Evolutionary conservation across 1,284 basidiomycete species (phyloP), one percentile per base, ranked within the genome.

Genomic region (Marasmius oreades): DNA sequence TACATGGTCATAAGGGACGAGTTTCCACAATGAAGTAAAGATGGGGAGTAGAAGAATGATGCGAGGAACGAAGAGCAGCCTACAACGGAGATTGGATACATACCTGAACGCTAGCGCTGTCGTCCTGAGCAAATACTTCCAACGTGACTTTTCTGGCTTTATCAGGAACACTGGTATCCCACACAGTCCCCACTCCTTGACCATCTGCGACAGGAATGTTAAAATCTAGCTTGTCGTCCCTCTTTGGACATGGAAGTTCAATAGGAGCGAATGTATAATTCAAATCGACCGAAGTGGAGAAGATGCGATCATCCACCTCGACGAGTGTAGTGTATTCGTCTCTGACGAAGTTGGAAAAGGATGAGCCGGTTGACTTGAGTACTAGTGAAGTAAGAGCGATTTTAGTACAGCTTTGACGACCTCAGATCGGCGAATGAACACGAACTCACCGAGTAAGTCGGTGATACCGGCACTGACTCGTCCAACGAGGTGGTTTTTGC

Each of bases 31-130:
- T 23, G 45, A 46, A 22, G 55, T 31, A n/a, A 52, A 44, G 36
- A 44, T 47, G 3, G 20, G 26, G 44, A n/a, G n/a, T n/a, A n/a
- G 31, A 39, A 50, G 45, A 62, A n/a, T n/a, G 26, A 28, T 34
- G 53, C 51, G 43, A 57, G 37, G 31, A 26, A 36, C 14, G 61
- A 44, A 47, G 34, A 3, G n/a, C n/a, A n/a, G n/a, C n/a, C n/a
- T n/a, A n/a, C n/a, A n/a, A n/a, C n/a, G n/a, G n/a, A n/a, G n/a
- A n/a, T 45, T 16, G 28, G n/a, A 43, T 34, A 46, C 64, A 22
- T 61, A 89, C 90, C 82, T 96, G 94, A 5, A 98, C 95, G 64
- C 88, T 91, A 7, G 92, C 93, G 66, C 92, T 94, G 67, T 95
- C 88, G 64, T 98, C 93, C 26, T 77, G 74, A 1, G 94, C 92